phyloP scores from a whole-genome alignment of 2,329 filamentous ascomycete species.

The Xylariales sp. region DNA sequence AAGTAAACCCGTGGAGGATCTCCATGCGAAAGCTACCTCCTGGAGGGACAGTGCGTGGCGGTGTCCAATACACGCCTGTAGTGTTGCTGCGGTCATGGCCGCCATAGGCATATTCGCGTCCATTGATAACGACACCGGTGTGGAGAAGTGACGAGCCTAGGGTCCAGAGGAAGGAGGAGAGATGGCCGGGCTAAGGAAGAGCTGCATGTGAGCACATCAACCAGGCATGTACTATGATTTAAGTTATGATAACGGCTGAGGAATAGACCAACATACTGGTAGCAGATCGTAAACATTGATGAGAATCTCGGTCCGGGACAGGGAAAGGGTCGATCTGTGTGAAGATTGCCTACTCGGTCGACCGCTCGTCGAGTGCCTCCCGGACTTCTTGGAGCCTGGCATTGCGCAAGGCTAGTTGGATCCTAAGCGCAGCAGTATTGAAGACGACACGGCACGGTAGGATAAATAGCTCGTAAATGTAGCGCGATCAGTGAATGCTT shows the following conservation, averaged over 20 bases:
- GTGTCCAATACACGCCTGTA: constrained; percentile 82
- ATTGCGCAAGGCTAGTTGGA: too few species aligned
- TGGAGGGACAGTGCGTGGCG: constrained; percentile 66
- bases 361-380: constrained; percentile 24
- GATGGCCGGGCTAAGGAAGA: constrained; percentile 56
- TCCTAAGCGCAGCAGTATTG: too few species aligned
- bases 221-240: neutral
- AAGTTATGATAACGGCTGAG: neutral
- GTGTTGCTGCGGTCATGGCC: constrained; percentile 67
- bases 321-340: constrained; percentile 63
- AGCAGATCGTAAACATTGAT: constrained; percentile 78
- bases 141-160: constrained; percentile 75
- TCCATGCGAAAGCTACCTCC: constrained; percentile 73
- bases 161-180: constrained; percentile 75
- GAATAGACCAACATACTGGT: constrained; percentile 45
- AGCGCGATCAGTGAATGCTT: too few species aligned
- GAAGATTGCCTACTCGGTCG: constrained; percentile 28
- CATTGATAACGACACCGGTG: constrained; percentile 76
- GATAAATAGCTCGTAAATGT: too few species aligned
- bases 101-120: constrained; percentile 79
- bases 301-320: constrained; percentile 67
- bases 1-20: constrained; percentile 75
- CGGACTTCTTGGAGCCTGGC: constrained; percentile 36
- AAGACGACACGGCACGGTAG: too few species aligned
- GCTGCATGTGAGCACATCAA: constrained; percentile 5